Evolutionary conservation across 345 rosid species (phyloP).

Genomic region (Psidium guajava): DNA sequence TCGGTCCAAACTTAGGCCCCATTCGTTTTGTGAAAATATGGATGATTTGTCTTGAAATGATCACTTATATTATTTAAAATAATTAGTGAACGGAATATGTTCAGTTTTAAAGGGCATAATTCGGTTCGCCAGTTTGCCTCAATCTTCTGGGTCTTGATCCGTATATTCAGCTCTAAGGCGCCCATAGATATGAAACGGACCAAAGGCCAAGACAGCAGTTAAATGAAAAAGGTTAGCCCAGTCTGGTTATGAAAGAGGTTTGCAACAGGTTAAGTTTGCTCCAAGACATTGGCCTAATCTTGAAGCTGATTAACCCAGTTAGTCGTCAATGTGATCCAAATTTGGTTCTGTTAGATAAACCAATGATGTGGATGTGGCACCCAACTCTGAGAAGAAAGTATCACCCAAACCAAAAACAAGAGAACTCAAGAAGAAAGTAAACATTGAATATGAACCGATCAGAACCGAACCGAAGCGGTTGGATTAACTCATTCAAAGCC

Average conservation of each 20-base stretch:
- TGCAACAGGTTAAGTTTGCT: background rate
- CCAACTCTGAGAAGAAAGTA: background rate
- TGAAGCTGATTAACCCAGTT: background rate
- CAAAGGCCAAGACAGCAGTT: background rate
- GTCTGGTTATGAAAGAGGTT: background rate
- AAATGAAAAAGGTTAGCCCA: background rate
- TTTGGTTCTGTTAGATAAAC: background rate
- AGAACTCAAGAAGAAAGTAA: background rate
- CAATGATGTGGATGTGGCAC: background rate
- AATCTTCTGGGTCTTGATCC: background rate
- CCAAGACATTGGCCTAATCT: background rate
- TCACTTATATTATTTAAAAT: too few relatives aligned
- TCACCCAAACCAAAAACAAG: background rate
- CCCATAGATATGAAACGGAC: background rate
- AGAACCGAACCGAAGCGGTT: background rate
- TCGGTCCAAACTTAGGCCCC: too few relatives aligned
- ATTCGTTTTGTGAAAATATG: too few relatives aligned
- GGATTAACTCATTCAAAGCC: background rate
- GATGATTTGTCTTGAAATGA: too few relatives aligned
- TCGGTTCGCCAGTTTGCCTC: fast-evolving
- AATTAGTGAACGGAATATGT: too few relatives aligned
- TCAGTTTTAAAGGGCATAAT: background rate
- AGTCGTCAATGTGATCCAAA: background rate
- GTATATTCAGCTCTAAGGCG: background rate
- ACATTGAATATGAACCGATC: background rate